These are phyloP conservation scores for Wickerhamiella lipophila DNA, from an alignment of 805 yeast species.

Conservation along the genomic window DNA sequence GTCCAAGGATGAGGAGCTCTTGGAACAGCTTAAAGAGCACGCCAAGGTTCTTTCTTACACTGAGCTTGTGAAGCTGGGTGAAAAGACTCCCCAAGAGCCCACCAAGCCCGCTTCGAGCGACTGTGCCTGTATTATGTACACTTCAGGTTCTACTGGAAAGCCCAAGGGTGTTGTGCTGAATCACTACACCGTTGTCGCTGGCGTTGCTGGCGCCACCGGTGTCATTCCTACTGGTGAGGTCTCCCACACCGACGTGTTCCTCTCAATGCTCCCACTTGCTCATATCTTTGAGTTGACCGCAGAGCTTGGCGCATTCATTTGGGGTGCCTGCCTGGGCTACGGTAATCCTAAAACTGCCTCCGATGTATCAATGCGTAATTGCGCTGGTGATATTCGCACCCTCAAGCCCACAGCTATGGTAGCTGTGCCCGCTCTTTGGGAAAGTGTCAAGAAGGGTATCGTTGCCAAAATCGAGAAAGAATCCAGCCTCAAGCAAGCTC, in stretches of 20 bases:
- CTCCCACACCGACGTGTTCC: conserved; percentile 50
- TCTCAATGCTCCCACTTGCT: conserved; percentile 88
- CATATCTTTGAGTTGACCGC: conserved; percentile 89
- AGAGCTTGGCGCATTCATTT: conserved; percentile 63
- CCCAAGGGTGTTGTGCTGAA: conserved; percentile 73
- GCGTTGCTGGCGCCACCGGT: conserved; percentile 68
- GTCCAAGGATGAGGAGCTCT: conserved; percentile 38
- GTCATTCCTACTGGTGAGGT: conserved; percentile 44
- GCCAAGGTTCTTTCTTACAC: conserved; percentile 53
- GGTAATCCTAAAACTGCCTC: conserved; percentile 86
- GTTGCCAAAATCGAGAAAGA: conserved; percentile 55
- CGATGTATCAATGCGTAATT: conserved; percentile 67
- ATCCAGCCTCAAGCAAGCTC: conserved; percentile 54
- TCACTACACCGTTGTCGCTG: conserved; percentile 62
- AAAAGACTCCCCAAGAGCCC: conserved; percentile 33
- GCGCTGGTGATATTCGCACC: conserved; percentile 75
- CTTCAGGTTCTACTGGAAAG: conserved; percentile 75
- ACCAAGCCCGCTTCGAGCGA: conserved; percentile 45
- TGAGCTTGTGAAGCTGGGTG: conserved; percentile 57
- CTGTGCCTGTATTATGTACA: conserved; percentile 68
- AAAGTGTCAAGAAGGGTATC: conserved; percentile 85
- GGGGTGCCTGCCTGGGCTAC: conserved; percentile 88
- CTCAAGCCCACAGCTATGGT: conserved; percentile 90
- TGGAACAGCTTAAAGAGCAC: conserved; percentile 56
- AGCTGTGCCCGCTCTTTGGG: conserved; percentile 99